These are phyloP conservation scores for Trichosporon faecale DNA, from an alignment of 1,284 basidiomycete genomes.

Conservation along the genomic window DNA sequence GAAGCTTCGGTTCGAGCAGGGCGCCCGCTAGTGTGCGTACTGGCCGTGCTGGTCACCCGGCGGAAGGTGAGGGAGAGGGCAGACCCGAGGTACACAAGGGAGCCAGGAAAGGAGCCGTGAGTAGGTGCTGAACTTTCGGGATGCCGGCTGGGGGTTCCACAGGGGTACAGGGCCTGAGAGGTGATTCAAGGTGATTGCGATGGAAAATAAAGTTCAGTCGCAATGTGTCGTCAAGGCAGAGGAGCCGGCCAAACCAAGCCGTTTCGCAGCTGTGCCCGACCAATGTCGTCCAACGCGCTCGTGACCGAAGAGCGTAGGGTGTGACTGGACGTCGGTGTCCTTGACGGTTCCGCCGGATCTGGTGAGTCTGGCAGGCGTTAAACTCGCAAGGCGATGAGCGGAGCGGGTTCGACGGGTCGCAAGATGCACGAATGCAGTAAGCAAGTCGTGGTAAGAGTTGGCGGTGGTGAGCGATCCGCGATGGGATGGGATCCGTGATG, in stretches of 20 bases:
- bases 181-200: constrained; percentile 2
- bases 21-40: not conserved
- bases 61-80: not conserved
- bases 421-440: not conserved
- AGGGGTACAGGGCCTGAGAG: constrained; percentile 3
- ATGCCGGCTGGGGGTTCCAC: constrained; percentile 1
- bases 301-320: not conserved
- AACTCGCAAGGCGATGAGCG: not conserved
- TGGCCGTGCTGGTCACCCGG: not conserved
- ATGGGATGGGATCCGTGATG: not conserved
- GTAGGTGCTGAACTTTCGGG: not conserved
- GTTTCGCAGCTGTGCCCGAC: not conserved
- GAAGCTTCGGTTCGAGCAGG: not conserved
- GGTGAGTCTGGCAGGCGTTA: not conserved
- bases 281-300: not conserved
- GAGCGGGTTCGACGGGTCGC: not conserved
- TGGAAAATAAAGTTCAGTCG: constrained; percentile 1
- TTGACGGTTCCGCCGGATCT: not conserved
- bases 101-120: not conserved
- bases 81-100: too few species aligned
- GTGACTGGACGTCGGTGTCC: not conserved
- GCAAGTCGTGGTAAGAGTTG: not conserved
- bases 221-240: constrained; percentile 5
- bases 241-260: not conserved
- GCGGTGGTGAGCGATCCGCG: not conserved